Evolutionary conservation across 495 filamentous ascomycete species (phyloP).

Genomic region (Penicillium cinerascens): DNA sequence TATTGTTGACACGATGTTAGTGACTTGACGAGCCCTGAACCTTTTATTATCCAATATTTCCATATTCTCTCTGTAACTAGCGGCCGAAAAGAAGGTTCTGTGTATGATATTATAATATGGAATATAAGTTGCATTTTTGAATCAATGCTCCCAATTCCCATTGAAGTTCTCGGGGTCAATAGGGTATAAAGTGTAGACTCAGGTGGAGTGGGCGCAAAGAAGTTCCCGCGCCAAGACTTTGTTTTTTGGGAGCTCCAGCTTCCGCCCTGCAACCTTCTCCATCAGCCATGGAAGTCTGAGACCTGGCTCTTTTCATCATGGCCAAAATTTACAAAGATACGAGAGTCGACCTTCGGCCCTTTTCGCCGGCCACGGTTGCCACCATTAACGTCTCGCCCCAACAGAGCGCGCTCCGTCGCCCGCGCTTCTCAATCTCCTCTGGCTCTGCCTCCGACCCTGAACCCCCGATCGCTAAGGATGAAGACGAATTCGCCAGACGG

Average conservation of each 20-base stretch:
- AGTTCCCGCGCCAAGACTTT: conserved; percentile 38
- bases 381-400: conserved; percentile 68
- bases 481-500: conserved; percentile 65
- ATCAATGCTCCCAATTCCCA: background rate
- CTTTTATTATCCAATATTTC: conserved; percentile 2
- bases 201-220: too few species aligned
- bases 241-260: conserved; percentile 47
- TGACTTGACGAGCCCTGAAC: conserved; percentile 29
- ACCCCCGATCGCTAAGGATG: conserved; percentile 56
- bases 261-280: conserved; percentile 31
- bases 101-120: background rate
- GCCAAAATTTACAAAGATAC: conserved; percentile 78
- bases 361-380: conserved; percentile 63
- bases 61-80: conserved; percentile 2
- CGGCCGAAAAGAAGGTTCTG: background rate
- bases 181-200: background rate
- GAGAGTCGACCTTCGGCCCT: conserved; percentile 74
- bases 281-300: conserved; percentile 40
- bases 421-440: conserved; percentile 45
- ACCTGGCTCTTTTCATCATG: conserved; percentile 34
- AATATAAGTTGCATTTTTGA: background rate
- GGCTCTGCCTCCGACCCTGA: conserved; percentile 30
- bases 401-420: conserved; percentile 36
- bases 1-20: conserved; percentile 26
- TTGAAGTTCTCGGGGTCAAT: background rate